phyloP scores from a whole-genome alignment of 768 basidiomycete genomes.

The Kwoniella mangroviensis region DNA sequence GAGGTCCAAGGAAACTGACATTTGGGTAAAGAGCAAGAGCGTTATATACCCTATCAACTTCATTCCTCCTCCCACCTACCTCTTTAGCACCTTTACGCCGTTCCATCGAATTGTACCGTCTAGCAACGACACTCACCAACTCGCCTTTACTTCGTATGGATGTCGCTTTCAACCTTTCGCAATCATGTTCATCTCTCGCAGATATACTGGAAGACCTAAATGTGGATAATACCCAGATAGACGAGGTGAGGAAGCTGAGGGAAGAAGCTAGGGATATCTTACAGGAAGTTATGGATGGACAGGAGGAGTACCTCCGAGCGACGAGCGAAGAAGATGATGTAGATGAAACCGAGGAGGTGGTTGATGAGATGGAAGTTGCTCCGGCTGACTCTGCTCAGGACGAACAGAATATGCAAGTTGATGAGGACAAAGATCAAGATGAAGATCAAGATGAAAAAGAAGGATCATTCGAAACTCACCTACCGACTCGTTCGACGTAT shows the following conservation, averaged over 20 bases:
- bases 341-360: conserved; percentile 30
- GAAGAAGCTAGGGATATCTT: conserved; percentile 46
- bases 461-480: conserved; percentile 44
- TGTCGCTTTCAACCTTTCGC: conserved; percentile 52
- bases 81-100: conserved; percentile 29
- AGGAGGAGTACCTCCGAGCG: conserved; percentile 46
- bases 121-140: conserved; percentile 39
- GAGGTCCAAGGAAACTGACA: neutral
- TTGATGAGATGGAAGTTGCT: conserved; percentile 33
- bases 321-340: conserved; percentile 34
- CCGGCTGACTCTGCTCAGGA: conserved; percentile 6
- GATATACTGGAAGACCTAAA: conserved; percentile 51
- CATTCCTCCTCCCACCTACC: conserved; percentile 50
- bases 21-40: conserved; percentile 46
- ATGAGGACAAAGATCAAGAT: conserved; percentile 2
- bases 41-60: conserved; percentile 47
- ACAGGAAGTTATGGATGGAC: conserved; percentile 43
- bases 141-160: conserved; percentile 49
- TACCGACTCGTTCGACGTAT: conserved; percentile 47
- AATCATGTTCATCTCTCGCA: conserved; percentile 43
- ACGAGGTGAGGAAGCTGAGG: conserved; percentile 31
- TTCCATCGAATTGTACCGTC: conserved; percentile 46
- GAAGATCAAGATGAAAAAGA: conserved; percentile 24
- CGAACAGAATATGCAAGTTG: conserved; percentile 22
- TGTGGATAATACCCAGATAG: conserved; percentile 10